Percentiles rank a stretch among this genome's conserved stretches.
Evolutionary conservation across 208 protist species (phyloP).

Genomic region (Trypanosoma lewisi): DNA sequence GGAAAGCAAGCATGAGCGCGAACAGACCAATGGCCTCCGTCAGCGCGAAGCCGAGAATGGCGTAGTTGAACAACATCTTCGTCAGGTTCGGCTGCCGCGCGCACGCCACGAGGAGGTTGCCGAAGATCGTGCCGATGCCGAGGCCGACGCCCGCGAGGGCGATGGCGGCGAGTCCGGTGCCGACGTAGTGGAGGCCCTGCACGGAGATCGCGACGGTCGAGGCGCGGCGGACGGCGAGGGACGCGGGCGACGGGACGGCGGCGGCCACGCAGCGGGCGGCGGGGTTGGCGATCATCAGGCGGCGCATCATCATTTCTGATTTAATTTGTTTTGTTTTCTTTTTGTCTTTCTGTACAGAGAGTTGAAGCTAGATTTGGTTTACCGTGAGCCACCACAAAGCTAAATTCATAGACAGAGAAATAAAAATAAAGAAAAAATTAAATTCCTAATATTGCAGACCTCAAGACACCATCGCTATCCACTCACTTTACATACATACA

Average conservation of each 20-base stretch:
- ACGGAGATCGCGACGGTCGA: conserved; percentile 69
- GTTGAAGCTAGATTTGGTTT: neutral
- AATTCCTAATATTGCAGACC: neutral
- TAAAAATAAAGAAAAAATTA: neutral
- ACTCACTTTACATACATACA: too few species aligned
- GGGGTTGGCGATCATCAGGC: conserved; percentile 43
- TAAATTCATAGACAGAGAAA: neutral
- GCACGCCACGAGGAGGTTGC: conserved; percentile 57
- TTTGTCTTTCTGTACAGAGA: neutral
- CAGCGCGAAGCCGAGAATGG: conserved; percentile 80
- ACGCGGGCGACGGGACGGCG: conserved; percentile 21
- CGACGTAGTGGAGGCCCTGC: conserved; percentile 71
- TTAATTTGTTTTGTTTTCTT: neutral
- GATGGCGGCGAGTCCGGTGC: conserved; percentile 66
- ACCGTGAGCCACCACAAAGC: conserved; percentile 6
- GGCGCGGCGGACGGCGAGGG: conserved; percentile 31
- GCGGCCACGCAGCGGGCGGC: conserved; percentile 30
- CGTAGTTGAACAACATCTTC: conserved; percentile 79
- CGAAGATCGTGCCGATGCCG: conserved; percentile 76
- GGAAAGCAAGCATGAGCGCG: conserved; percentile 71
- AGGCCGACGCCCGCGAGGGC: conserved; percentile 74
- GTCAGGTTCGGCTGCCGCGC: conserved; percentile 77
- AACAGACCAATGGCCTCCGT: conserved; percentile 82
- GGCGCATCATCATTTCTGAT: conserved; percentile 82
- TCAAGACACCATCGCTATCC: too few species aligned